phyloP scores from a whole-genome alignment of 1,139 yeast genomes.

The Lodderomyces theae region DNA sequence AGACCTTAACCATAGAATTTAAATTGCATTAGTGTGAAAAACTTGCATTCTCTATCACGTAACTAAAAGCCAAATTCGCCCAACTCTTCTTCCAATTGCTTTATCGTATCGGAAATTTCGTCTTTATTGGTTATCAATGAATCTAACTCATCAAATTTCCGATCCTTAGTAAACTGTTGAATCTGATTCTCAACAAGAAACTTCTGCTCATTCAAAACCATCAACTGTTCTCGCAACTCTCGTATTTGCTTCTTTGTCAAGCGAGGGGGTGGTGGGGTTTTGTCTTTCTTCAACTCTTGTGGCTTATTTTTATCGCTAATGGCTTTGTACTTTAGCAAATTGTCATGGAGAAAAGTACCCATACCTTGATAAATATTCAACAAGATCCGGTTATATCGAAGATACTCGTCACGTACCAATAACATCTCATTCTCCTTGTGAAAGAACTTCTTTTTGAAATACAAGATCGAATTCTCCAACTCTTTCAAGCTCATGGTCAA shows the following conservation, averaged over 20 bases:
- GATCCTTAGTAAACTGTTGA: constrained; percentile 55
- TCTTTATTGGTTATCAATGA: constrained; percentile 56
- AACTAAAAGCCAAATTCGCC: constrained; percentile 66
- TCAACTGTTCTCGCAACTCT: constrained; percentile 65
- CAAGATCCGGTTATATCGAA: constrained; percentile 21
- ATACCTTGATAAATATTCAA: constrained; percentile 36
- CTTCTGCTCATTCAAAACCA: constrained; percentile 84
- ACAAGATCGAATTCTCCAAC: constrained; percentile 27
- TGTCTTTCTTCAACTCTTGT: constrained; percentile 20
- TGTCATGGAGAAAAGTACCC: constrained; percentile 35
- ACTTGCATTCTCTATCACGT: not conserved
- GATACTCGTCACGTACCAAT: constrained; percentile 18
- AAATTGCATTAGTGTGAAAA: not conserved
- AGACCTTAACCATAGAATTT: not conserved
- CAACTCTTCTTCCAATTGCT: constrained; percentile 45
- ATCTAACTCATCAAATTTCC: constrained; percentile 75
- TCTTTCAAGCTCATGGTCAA: constrained; percentile 33
- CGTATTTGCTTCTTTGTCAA: constrained; percentile 53
- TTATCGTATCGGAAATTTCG: constrained; percentile 58
- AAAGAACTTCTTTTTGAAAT: constrained; percentile 28
- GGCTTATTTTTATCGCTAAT: constrained; percentile 22
- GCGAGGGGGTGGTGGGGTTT: constrained; percentile 19
- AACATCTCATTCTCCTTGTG: constrained; percentile 16
- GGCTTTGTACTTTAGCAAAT: constrained; percentile 27
- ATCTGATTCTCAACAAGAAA: constrained; percentile 67